Evolutionary conservation across 108 stramenopile genomes (phyloP), one percentile per base, ranked within the genome.

Genomic region (Asterionellopsis glacialis): DNA sequence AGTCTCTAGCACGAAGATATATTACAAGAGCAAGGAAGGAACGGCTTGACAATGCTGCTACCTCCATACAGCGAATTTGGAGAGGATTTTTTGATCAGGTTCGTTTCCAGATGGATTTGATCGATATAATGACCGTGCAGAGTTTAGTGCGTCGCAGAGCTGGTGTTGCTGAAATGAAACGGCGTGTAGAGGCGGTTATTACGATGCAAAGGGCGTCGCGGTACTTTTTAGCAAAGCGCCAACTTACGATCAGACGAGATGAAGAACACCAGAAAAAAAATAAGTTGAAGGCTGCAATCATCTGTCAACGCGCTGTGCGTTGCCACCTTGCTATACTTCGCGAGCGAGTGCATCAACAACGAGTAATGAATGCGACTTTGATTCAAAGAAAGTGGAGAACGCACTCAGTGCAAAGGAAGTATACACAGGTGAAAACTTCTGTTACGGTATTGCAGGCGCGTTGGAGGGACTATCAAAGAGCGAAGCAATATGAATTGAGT

Each of bases 121-220:
- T 77, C 5, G 79, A 82, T 54, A 72, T 80, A 50, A 60, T 75
- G 19, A 64, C 55, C 0, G 51, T 74, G 14, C 85, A 86, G 53
- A 73, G 76, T 43, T 11, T 80, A 11, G 73, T 45, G 4, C 45
- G 85, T 13, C 62, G 61, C 50, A 64, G 52, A 19, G 18, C 79
- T 39, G 72, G 80, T 27, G 22, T 24, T 15, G 33, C 33, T 42
- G 3, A 1, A 0, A 13, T 41, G 0, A 16, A 38, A 39, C 26
- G 44, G n/a, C 27, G 43, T 16, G n/a, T 33, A 9, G 22, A 50
- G 1, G 65, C 68, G 1, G 22, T 78, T 21, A 43, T 47, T 6
- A n/a, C 50, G 3, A 1, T 78, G 14, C 77, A 78, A 47, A 21
- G 54, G 19, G 53, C 61, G 6, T n/a, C 25, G 15, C 62, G 74